Evolutionary conservation across 2,329 filamentous ascomycete genomes (phyloP).

Genomic region (Incumbomyces lentus): DNA sequence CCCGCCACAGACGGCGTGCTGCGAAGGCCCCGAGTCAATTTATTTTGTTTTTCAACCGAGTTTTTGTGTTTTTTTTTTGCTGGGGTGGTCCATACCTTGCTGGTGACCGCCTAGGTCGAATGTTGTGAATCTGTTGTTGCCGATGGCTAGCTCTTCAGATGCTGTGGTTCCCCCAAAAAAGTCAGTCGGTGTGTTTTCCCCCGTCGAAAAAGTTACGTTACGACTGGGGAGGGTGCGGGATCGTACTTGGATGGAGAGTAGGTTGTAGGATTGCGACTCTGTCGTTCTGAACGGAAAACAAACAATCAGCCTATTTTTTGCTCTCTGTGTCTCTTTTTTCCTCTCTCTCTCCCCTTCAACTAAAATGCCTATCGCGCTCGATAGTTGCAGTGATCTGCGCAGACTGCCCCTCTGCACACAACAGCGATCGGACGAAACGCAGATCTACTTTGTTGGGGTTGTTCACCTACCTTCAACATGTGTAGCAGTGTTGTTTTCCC

Average conservation of each 20-base stretch:
- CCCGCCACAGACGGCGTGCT: constrained; percentile 91
- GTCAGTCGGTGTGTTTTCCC: too few relatives aligned
- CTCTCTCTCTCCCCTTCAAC: background rate
- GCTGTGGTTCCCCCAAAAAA: constrained; percentile 48
- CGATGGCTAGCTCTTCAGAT: constrained; percentile 84
- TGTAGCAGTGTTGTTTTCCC: constrained; percentile 90
- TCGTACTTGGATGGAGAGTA: constrained; percentile 78
- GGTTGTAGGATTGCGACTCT: constrained; percentile 83
- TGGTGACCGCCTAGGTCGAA: constrained; percentile 91
- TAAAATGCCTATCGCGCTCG: background rate
- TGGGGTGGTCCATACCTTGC: constrained; percentile 51
- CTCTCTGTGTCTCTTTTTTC: constrained; percentile 3
- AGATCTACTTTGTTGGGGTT: background rate
- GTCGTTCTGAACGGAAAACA: constrained; percentile 64
- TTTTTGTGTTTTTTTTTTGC: background rate
- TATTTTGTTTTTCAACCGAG: too few relatives aligned
- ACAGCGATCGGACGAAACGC: too few relatives aligned
- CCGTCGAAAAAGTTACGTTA: too few relatives aligned
- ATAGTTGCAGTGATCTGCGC: too few relatives aligned
- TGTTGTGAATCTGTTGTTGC: constrained; percentile 87
- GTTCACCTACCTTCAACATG: constrained; percentile 72
- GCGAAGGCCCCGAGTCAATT: too few relatives aligned
- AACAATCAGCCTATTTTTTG: constrained; percentile 11
- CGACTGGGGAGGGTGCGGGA: background rate
- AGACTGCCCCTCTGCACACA: too few relatives aligned